These are phyloP conservation scores for Cladosporium sp. DNA, from an alignment of 2,329 filamentous ascomycete genomes.

Conservation along the genomic window DNA sequence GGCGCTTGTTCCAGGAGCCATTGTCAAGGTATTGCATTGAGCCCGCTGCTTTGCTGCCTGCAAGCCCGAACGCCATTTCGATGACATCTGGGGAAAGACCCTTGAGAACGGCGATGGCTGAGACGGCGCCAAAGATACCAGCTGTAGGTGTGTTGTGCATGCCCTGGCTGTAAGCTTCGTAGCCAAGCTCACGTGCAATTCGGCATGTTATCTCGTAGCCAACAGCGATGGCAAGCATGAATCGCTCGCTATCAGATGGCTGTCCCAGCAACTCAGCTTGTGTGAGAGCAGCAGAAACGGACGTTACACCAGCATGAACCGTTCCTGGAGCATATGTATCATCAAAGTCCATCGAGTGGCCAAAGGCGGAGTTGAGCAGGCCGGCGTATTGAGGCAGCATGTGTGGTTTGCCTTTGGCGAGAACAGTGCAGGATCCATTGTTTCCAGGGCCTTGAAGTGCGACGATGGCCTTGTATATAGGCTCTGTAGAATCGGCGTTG, in stretches of 20 bases:
- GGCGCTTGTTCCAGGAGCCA: conserved; percentile 43
- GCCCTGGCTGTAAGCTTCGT: conserved; percentile 40
- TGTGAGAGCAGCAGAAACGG: conserved; percentile 43
- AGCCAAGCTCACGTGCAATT: conserved; percentile 39
- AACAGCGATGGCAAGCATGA: conserved; percentile 39
- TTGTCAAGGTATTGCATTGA: conserved; percentile 46
- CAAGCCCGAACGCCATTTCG: conserved; percentile 42
- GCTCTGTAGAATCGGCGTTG: conserved; percentile 32
- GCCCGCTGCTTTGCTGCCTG: conserved; percentile 42
- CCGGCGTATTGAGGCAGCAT: conserved; percentile 45
- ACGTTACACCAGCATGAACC: conserved; percentile 46
- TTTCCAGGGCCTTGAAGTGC: conserved; percentile 30
- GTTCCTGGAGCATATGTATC: conserved; percentile 48
- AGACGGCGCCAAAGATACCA: conserved; percentile 43
- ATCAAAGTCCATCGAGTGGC: conserved; percentile 50
- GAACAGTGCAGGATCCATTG: conserved; percentile 38
- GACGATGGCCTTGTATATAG: conserved; percentile 32
- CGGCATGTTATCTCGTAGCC: conserved; percentile 42
- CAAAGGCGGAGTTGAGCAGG: conserved; percentile 47
- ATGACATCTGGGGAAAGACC: conserved; percentile 30
- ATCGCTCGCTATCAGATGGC: conserved; percentile 25
- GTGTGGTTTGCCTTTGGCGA: conserved; percentile 37
- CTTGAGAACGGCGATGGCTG: conserved; percentile 38
- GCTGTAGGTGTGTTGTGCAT: conserved; percentile 44
- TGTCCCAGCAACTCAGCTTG: conserved; percentile 35